Evolutionary conservation across 1,139 yeast species (phyloP), one percentile per base, ranked within the genome.

Genomic region (Yamadazyma aaseri): DNA sequence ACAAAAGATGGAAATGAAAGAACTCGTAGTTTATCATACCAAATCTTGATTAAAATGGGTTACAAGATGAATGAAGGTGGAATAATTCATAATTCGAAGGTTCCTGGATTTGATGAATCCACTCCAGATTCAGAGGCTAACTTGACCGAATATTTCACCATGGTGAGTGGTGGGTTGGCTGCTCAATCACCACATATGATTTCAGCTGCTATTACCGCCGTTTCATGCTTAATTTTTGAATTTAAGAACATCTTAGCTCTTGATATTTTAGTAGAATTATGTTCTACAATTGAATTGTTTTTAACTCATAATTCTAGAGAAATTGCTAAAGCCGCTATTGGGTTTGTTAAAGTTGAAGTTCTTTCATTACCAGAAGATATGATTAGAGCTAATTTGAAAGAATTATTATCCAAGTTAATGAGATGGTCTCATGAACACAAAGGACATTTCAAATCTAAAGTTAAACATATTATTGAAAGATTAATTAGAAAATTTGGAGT

Each of bases 381-480:
- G 48, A 81, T 92, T 34, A 76, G 74, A 50, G 73, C 80, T 7
- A 80, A 83, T 47, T 73, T 94, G 51, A 68, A 72, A 29, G 81
- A 75, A 16, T 64, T 92, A 36, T 68, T 92, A 38, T 68, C 74
- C 25, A 82, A 86, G 50, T 71, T 92, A 50, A 71, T 92, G 76
- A 80, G 80, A 46, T 90, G 97, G 95, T 86, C 96, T 27, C 95
- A 87, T 57, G 97, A 89, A 57, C 97, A 90, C 62, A 86, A 86
- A 52, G 95, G 95, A 26, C 96, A 89, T 54, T 90, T 94, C 73
- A 87, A 86, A 57, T 76, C 89, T 18, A 90, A 86, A 60, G 94
- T 92, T 28, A 87, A 87, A 65, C 97, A 92, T 53, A 84, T 92
- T 41, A 70, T 92, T 43, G 98, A 92, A 68, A 78, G 98, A 53